Evolutionary conservation across 306 rosid species (phyloP), one percentile per base, ranked within the genome.

Genomic region (Delonix regia): DNA sequence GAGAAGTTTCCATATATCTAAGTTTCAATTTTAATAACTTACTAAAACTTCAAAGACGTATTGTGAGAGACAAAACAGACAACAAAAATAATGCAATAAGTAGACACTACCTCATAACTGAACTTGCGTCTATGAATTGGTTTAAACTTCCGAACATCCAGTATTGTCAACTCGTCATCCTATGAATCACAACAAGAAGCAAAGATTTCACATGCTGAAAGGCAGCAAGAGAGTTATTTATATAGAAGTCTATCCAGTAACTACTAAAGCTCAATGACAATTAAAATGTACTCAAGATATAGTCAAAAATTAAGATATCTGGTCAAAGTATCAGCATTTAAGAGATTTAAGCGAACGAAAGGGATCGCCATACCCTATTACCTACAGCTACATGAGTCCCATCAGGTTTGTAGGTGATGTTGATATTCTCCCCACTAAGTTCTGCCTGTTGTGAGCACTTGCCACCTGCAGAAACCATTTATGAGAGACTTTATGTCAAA

Each of bases 371-470:
- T 83, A 95, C 99, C 89, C 98, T 86, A 79, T 95, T 92, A 30
- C 99, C 98, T 60, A 95, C 99, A 25, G 99, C 98, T 51, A 94
- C 82, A 82, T 94, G 97, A 0, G 90, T 86, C 72, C 97, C 99
- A 82, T 94, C 99, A 57, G 97, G 99, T 82, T 94, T 94, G 88
- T 92, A 94, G 65, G 99, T 94, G 82, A 94, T 94, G 83, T 94
- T 94, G 75, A 91, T 94, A 71, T 94, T 94, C 85, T 91, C 99
- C 16, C 99, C 97, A 78, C 97, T 92, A 70, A 95, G 98, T 65
- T 95, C 99, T 42, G 91, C 90, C 73, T 82, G 97, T 80, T 91
- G 97, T 2, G 96, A 88, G 89, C 97, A 92, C 89, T 92, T 95
- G 75, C 98, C 99, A 75, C 91, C 99, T 89, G 85, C 72, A 84